Conservation (phyloP, 1,284 basidiomycete species). For the Leccinum colubrinum region DNA sequence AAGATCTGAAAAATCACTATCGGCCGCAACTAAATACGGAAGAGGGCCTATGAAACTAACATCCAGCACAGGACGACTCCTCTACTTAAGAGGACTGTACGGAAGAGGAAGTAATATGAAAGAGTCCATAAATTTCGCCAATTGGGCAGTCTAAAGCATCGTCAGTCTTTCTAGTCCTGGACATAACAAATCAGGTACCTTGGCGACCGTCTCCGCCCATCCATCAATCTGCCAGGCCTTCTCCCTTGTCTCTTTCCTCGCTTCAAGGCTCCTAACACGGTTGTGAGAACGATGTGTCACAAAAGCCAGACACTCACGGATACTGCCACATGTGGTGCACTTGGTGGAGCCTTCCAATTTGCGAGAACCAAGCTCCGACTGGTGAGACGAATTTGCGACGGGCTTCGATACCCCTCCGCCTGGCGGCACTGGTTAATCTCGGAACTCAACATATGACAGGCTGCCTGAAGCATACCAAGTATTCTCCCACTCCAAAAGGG, state of each 20-base stretch:
- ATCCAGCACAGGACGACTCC: background rate
- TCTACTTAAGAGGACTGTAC: conserved; percentile 78
- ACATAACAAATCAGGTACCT: conserved; percentile 47
- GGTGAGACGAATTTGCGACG: conserved; percentile 81
- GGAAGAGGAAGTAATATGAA: conserved; percentile 71
- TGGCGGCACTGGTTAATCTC: conserved; percentile 30
- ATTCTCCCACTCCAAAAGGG: conserved; percentile 89
- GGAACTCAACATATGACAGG: background rate
- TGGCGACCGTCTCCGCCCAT: conserved; percentile 92
- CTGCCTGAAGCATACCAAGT: conserved; percentile 61
- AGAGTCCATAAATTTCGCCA: conserved; percentile 77
- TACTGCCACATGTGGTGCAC: conserved; percentile 97
- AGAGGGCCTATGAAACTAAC: background rate
- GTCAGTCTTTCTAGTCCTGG: conserved; percentile 7
- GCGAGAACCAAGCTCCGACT: conserved; percentile 93
- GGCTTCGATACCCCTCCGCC: conserved; percentile 87
- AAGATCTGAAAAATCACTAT: background rate
- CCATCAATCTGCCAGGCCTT: conserved; percentile 91
- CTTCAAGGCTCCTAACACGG: conserved; percentile 64
- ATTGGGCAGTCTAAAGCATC: conserved; percentile 66
- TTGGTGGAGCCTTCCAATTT: conserved; percentile 86
- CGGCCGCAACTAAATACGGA: background rate
- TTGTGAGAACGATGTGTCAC: conserved; percentile 14
- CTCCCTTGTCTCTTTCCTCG: conserved; percentile 79
- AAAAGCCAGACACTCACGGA: conserved; percentile 51